These are phyloP conservation scores for Musa schizocarpa DNA, from an alignment of 176 grass and related monocot species.

Conservation along the genomic window DNA sequence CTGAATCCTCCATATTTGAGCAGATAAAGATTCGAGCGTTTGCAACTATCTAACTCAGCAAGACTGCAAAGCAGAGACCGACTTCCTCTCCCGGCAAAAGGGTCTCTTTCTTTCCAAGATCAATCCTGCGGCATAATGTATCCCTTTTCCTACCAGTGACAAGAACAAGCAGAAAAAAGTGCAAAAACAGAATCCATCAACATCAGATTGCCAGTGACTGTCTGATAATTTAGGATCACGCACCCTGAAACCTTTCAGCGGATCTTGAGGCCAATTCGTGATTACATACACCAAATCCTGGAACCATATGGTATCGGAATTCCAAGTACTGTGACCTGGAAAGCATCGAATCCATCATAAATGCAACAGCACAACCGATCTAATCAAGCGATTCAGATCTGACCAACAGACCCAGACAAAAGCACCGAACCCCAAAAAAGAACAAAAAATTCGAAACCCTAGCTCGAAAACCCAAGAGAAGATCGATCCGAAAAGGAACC, in stretches of 20 bases:
- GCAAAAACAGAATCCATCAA: background rate
- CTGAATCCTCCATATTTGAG: constrained; percentile 25
- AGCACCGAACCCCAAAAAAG: background rate
- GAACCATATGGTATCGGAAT: background rate
- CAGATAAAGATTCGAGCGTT: background rate
- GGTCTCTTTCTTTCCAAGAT: background rate
- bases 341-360: background rate
- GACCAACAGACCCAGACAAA: background rate
- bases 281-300: background rate
- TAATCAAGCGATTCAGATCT: background rate
- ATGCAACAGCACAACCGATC: background rate
- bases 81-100: background rate
- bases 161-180: background rate
- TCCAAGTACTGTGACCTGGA: background rate
- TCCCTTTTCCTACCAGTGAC: too few relatives aligned
- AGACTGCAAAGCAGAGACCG: background rate
- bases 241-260: too few relatives aligned
- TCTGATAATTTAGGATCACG: too few relatives aligned
- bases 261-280: too few relatives aligned
- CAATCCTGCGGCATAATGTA: background rate
- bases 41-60: background rate
- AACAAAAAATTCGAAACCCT: background rate
- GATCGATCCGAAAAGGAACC: too few relatives aligned
- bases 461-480: too few relatives aligned
- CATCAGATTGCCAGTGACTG: background rate